phyloP scores from a whole-genome alignment of 768 basidiomycete species.

The Suillus ampliporus region DNA sequence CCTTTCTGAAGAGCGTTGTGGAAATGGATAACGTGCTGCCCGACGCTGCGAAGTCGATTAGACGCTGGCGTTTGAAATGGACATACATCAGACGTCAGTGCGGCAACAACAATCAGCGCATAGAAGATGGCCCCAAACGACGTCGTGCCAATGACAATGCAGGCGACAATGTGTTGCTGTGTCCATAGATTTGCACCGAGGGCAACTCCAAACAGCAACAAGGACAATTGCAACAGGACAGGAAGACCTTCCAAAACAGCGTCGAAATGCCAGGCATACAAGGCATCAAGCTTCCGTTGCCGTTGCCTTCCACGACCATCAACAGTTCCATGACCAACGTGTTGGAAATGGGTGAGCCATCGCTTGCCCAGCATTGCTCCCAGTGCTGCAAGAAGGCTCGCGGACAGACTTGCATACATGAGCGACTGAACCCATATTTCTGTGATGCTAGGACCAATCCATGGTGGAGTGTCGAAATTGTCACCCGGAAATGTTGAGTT shows the following conservation, averaged over 20 bases:
- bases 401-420: slow-evolving; percentile 26
- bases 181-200: slow-evolving; percentile 22
- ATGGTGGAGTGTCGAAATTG: slow-evolving; percentile 14
- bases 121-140: slow-evolving; percentile 22
- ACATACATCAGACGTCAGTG: slow-evolving; percentile 17
- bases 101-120: slow-evolving; percentile 22
- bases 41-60: slow-evolving; percentile 14
- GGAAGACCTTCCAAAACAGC: slow-evolving; percentile 21
- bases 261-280: slow-evolving; percentile 24
- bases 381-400: slow-evolving; percentile 28
- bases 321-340: slow-evolving; percentile 18
- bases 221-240: slow-evolving; percentile 25
- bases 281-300: slow-evolving; percentile 24
- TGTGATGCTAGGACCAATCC: slow-evolving; percentile 23
- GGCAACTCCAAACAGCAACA: slow-evolving; percentile 25
- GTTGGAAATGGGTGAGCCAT: slow-evolving; percentile 19
- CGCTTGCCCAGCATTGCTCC: slow-evolving; percentile 26
- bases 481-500: slow-evolving; percentile 16
- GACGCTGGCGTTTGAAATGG: slow-evolving; percentile 28
- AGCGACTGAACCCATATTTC: slow-evolving; percentile 23
- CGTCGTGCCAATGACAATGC: slow-evolving; percentile 17
- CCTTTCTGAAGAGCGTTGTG: slow-evolving; percentile 5
- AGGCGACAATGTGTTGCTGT: slow-evolving; percentile 13
- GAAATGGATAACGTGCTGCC: neutral
- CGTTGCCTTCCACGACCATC: slow-evolving; percentile 21